phyloP scores from a whole-genome alignment of 441 rosid genomes.

The Rhodomyrtus psidioides region DNA sequence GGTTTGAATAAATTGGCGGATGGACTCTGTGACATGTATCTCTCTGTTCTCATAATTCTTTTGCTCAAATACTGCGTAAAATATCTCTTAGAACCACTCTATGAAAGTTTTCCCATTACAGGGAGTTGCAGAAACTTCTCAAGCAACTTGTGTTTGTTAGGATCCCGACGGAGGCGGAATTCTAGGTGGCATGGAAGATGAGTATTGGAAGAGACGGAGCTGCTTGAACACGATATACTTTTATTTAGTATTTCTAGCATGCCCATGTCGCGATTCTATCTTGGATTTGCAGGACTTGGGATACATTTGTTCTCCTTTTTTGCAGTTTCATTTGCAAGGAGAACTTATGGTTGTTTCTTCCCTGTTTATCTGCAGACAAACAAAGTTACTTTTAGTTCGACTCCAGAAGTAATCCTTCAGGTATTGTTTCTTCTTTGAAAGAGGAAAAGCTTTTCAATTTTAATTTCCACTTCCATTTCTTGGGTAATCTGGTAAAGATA shows the following conservation, averaged over 20 bases:
- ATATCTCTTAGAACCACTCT: background rate
- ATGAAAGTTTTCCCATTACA: conserved; percentile 19
- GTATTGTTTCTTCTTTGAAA: conserved; percentile 19
- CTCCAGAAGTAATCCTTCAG: conserved; percentile 84
- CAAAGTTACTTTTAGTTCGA: conserved; percentile 74
- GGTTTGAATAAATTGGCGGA: background rate
- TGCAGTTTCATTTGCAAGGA: background rate
- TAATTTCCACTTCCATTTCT: background rate
- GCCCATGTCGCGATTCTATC: background rate
- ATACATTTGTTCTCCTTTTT: background rate
- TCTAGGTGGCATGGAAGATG: conserved; percentile 90
- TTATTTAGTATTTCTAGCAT: background rate
- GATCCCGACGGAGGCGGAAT: conserved; percentile 72
- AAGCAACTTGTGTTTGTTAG: conserved; percentile 62
- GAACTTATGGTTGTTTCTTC: background rate
- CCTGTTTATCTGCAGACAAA: conserved; percentile 55
- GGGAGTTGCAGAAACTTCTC: conserved; percentile 88
- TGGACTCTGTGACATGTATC: background rate
- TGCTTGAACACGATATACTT: background rate
- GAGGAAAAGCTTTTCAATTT: background rate
- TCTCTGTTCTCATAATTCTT: background rate
- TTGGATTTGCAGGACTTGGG: background rate
- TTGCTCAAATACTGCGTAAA: background rate
- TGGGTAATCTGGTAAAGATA: background rate
- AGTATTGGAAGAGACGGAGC: background rate